Evolutionary conservation across 768 basidiomycete species (phyloP), one percentile per base, ranked within the genome.

Genomic region (Pulveroboletus sp.): DNA sequence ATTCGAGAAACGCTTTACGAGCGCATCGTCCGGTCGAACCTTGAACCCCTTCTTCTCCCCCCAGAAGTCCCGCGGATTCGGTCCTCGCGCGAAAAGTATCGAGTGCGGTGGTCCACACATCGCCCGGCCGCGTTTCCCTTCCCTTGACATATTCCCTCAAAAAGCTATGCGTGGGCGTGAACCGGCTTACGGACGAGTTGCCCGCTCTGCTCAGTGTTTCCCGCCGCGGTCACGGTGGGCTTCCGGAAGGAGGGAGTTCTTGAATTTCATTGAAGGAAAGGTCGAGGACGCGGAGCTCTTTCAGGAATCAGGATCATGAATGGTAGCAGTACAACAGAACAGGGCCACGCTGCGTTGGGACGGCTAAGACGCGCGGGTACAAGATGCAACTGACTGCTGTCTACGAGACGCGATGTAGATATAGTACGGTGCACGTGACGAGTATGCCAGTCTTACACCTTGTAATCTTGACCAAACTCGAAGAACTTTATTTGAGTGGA

Each of bases 401-500:
- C n/a, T n/a, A n/a, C n/a, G n/a, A n/a, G n/a, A n/a, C n/a, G n/a
- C n/a, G n/a, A n/a, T n/a, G n/a, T n/a, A n/a, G n/a, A n/a, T n/a
- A n/a, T n/a, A n/a, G n/a, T n/a, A n/a, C n/a, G n/a, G n/a, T n/a
- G n/a, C n/a, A n/a, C n/a, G n/a, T n/a, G n/a, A n/a, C n/a, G n/a
- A n/a, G n/a, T n/a, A n/a, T n/a, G n/a, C n/a, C n/a, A n/a, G n/a
- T n/a, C n/a, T n/a, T n/a, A n/a, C n/a, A n/a, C n/a, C n/a, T n/a
- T n/a, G n/a, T n/a, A n/a, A 83, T 84, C 51, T 76, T 92, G 56
- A 71, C 72, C 17, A 69, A 77, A 34, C 75, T 99, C 10, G 82
- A 91, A 66, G 88, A 94, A 69, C 71, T 99, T 31, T 98, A 97
- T 63, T 75, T 98, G 4, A 91, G 90, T 57, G 95, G 95, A n/a